Percentiles rank a stretch among this genome's conserved stretches.
Evolutionary conservation across 495 filamentous ascomycete genomes (phyloP).

Genomic region (Penicillium chermesinum): DNA sequence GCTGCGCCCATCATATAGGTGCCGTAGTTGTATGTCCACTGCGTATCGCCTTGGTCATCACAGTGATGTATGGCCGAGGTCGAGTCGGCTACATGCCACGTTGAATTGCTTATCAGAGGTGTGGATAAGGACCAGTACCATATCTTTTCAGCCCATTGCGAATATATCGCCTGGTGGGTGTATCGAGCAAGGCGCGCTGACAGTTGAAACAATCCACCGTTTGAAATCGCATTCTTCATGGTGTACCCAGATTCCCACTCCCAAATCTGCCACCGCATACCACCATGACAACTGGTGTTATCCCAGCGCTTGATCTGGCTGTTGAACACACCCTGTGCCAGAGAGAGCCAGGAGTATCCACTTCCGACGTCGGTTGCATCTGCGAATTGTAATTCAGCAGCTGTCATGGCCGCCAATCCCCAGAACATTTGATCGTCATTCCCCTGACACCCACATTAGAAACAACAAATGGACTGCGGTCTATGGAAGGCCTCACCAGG

Average conservation of each 20-base stretch:
- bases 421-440: slow-evolving; percentile 58
- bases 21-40: slow-evolving; percentile 69
- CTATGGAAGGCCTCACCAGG: slow-evolving; percentile 17
- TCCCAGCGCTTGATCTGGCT: slow-evolving; percentile 58
- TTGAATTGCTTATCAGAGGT: slow-evolving; percentile 44
- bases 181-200: slow-evolving; percentile 62
- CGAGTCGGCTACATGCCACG: slow-evolving; percentile 59
- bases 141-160: slow-evolving; percentile 61
- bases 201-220: slow-evolving; percentile 65
- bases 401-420: slow-evolving; percentile 52
- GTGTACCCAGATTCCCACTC: slow-evolving; percentile 47
- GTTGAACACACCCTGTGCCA: slow-evolving; percentile 78
- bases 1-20: slow-evolving; percentile 65
- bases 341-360: slow-evolving; percentile 64
- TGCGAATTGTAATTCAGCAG: slow-evolving; percentile 47
- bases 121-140: slow-evolving; percentile 58
- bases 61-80: slow-evolving; percentile 50
- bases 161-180: slow-evolving; percentile 59
- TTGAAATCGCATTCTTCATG: slow-evolving; percentile 68
- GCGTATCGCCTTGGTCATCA: slow-evolving; percentile 47
- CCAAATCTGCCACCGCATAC: slow-evolving; percentile 54
- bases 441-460: no score
- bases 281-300: slow-evolving; percentile 41
- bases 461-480: not conserved
- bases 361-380: slow-evolving; percentile 21